phyloP scores from a whole-genome alignment of 352 stramenopile species.

The Globisporangium takayamanum region DNA sequence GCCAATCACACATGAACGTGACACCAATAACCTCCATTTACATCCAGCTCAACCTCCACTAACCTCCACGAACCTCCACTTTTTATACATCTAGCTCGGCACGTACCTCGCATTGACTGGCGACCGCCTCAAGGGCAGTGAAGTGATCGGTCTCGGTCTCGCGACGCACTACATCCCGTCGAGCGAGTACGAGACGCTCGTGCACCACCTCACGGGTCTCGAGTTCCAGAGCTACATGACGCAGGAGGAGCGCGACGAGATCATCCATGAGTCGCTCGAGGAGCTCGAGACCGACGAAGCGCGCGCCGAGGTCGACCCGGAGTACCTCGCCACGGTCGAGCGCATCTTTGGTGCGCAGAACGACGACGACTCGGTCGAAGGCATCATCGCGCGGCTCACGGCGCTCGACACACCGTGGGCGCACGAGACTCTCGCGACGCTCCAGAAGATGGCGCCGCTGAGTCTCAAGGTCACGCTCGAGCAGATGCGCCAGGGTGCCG shows the following conservation, averaged over 20 bases:
- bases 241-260: slow-evolving; percentile 77
- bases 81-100: slow-evolving; percentile 47
- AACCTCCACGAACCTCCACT: not conserved
- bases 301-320: slow-evolving; percentile 69
- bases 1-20: not conserved
- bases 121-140: slow-evolving; percentile 83
- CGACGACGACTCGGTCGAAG: slow-evolving; percentile 67
- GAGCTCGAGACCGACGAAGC: slow-evolving; percentile 82
- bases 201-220: slow-evolving; percentile 80
- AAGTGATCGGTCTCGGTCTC: slow-evolving; percentile 90
- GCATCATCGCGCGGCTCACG: slow-evolving; percentile 52
- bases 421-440: slow-evolving; percentile 65
- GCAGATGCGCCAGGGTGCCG: slow-evolving; percentile 87
- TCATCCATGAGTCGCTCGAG: slow-evolving; percentile 74
- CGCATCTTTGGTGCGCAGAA: slow-evolving; percentile 69
- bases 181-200: slow-evolving; percentile 81
- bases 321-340: slow-evolving; percentile 75
- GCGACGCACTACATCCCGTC: slow-evolving; percentile 96
- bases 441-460: slow-evolving; percentile 91
- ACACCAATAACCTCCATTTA: not conserved
- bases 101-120: slow-evolving; percentile 95
- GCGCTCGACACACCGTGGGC: slow-evolving; percentile 72
- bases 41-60: not conserved
- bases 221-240: slow-evolving; percentile 66
- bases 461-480: slow-evolving; percentile 93